Percentiles rank a stretch among this genome's conserved stretches.
phyloP scores from a whole-genome alignment of 352 stramenopile species.

The Peronospora belbahrii region DNA sequence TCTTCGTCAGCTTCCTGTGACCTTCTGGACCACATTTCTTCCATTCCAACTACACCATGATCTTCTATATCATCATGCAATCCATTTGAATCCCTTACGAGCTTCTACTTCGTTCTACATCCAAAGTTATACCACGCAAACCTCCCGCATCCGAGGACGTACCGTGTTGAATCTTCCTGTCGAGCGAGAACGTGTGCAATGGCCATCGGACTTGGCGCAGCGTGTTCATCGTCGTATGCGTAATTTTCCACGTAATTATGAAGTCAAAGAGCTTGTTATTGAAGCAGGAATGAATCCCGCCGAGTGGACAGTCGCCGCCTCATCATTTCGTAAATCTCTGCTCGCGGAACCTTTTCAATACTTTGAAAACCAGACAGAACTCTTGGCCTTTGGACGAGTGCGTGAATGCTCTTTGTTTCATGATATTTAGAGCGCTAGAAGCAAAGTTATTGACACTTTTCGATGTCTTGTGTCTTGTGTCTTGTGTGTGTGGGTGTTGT shows the following conservation, averaged over 20 bases:
- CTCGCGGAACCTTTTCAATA: conserved; percentile 41
- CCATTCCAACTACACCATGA: background rate
- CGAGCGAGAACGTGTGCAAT: conserved; percentile 9
- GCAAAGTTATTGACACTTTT: conserved; percentile 6
- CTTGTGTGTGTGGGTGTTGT: background rate
- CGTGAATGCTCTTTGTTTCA: background rate
- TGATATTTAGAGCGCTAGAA: conserved; percentile 1
- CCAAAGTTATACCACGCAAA: conserved; percentile 4
- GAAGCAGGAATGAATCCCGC: conserved; percentile 55
- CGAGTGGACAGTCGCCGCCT: conserved; percentile 50
- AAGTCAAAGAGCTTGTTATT: conserved; percentile 55
- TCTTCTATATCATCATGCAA: conserved; percentile 3
- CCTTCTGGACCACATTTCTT: background rate
- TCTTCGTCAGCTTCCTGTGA: background rate
- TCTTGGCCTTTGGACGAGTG: conserved; percentile 43
- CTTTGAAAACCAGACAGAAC: conserved; percentile 49
- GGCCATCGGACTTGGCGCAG: conserved; percentile 34
- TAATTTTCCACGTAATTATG: conserved; percentile 63
- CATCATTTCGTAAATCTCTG: conserved; percentile 59
- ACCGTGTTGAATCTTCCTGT: background rate
- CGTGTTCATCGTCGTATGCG: conserved; percentile 38
- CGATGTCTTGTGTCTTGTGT: too few relatives aligned
- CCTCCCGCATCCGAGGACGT: background rate
- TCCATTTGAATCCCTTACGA: background rate
- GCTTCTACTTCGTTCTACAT: background rate